Evolutionary conservation across 495 filamentous ascomycete genomes (phyloP).

Genomic region (Penicillium verhagenii): DNA sequence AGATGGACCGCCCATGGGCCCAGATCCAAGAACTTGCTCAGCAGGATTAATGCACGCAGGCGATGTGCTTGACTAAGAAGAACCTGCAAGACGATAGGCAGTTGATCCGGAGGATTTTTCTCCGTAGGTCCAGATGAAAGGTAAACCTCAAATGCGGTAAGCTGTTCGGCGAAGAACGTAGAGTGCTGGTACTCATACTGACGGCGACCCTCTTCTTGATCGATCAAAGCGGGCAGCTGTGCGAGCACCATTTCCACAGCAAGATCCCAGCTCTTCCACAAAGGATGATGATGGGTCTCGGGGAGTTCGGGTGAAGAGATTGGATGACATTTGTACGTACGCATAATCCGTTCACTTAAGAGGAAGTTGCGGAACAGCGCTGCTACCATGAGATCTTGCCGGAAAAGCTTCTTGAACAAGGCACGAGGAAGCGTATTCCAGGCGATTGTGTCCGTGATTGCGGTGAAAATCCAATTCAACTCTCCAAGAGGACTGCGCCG

Average conservation of each 20-base stretch:
- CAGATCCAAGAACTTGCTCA: conserved; percentile 91
- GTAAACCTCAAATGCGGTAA: conserved; percentile 97
- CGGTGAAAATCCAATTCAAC: conserved; percentile 99
- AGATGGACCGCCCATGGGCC: conserved; percentile 98
- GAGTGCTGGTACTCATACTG: conserved; percentile 92
- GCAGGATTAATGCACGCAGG: conserved; percentile 85
- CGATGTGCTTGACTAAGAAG: conserved; percentile 93
- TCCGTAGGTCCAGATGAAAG: conserved; percentile 82
- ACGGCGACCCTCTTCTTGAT: conserved; percentile 68
- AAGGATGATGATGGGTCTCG: conserved; percentile 84
- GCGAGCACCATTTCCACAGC: conserved; percentile 95
- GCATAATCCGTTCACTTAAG: conserved; percentile 92
- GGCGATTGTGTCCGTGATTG: conserved; percentile 97
- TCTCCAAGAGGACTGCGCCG: conserved; percentile 94
- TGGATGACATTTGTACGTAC: conserved; percentile 89
- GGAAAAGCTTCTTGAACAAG: conserved; percentile 92
- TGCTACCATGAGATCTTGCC: conserved; percentile 98
- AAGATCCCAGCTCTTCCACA: conserved; percentile 98
- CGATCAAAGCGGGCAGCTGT: conserved; percentile 79
- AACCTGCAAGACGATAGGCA: conserved; percentile 95
- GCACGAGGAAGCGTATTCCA: conserved; percentile 91
- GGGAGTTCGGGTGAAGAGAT: conserved; percentile 86
- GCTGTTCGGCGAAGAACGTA: conserved; percentile 93
- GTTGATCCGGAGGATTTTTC: conserved; percentile 84
- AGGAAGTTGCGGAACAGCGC: conserved; percentile 96